These are phyloP conservation scores for Rhizopogon rudus DNA, from an alignment of 768 basidiomycete species.

Conservation along the genomic window DNA sequence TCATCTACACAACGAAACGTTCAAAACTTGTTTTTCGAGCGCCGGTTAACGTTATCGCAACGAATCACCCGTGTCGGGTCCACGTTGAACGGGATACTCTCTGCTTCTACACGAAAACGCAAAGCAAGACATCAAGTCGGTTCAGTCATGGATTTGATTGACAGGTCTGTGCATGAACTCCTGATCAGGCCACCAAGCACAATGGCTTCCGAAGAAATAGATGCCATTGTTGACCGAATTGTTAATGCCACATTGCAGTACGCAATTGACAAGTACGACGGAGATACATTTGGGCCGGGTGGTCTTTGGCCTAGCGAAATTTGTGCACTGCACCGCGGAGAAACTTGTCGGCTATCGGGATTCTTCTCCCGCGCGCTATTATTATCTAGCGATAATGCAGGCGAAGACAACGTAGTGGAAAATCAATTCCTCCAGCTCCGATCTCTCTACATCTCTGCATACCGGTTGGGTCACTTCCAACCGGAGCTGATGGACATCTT, in stretches of 20 bases:
- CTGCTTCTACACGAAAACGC: constrained; percentile 41
- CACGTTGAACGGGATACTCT: constrained; percentile 51
- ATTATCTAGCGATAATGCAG: constrained; percentile 15
- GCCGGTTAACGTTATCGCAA: constrained; percentile 48
- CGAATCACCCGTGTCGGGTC: constrained; percentile 63
- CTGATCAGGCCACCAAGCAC: constrained; percentile 42
- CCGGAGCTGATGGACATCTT: constrained; percentile 57
- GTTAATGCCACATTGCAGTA: constrained; percentile 76
- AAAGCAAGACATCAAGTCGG: constrained; percentile 52
- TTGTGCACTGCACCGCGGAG: constrained; percentile 59
- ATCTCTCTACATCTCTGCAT: constrained; percentile 55
- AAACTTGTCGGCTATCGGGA: constrained; percentile 50
- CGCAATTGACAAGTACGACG: constrained; percentile 59
- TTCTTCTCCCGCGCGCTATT: constrained; percentile 42
- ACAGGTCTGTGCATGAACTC: constrained; percentile 56
- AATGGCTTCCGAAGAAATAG: constrained; percentile 59
- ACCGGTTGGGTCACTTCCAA: constrained; percentile 52
- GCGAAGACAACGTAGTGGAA: background rate
- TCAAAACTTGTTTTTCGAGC: constrained; percentile 66
- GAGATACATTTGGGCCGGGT: constrained; percentile 30
- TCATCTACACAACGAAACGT: constrained; percentile 44
- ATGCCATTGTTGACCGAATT: constrained; percentile 59
- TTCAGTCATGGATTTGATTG: constrained; percentile 76
- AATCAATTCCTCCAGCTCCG: constrained; percentile 29
- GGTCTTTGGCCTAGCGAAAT: constrained; percentile 51